These are phyloP conservation scores for Phytophthora litchii DNA, from an alignment of 352 stramenopile genomes.

Conservation along the genomic window DNA sequence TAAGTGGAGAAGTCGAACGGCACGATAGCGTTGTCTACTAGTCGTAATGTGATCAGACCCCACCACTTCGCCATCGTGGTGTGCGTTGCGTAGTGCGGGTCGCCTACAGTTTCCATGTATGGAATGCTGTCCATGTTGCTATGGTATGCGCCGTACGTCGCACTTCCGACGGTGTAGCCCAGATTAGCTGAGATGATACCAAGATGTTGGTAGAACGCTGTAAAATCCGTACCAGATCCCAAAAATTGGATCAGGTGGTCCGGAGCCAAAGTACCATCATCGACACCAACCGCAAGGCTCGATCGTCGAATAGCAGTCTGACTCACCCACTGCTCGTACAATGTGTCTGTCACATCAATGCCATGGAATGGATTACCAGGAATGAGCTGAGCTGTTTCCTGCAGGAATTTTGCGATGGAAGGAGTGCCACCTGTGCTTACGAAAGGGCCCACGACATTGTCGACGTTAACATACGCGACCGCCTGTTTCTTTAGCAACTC, in stretches of 20 bases:
- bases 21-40: conserved; percentile 58
- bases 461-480: conserved; percentile 85
- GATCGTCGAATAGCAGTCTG: conserved; percentile 28
- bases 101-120: conserved; percentile 64
- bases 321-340: conserved; percentile 52
- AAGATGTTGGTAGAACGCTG: conserved; percentile 86
- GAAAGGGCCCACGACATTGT: conserved; percentile 61
- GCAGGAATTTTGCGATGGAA: conserved; percentile 60
- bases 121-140: conserved; percentile 85
- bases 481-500: conserved; percentile 55
- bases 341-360: conserved; percentile 23
- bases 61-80: conserved; percentile 59
- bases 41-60: conserved; percentile 58
- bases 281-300: conserved; percentile 7
- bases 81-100: conserved; percentile 70
- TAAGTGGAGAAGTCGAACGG: conserved; percentile 83
- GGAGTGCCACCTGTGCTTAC: conserved; percentile 59
- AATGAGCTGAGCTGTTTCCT: conserved; percentile 59
- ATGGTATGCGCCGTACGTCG: conserved; percentile 81
- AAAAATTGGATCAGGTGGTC: conserved; percentile 65
- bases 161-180: conserved; percentile 27
- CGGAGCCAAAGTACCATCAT: conserved; percentile 44
- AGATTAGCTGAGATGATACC: conserved; percentile 76
- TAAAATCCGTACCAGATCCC: conserved; percentile 75
- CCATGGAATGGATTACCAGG: conserved; percentile 44